A percentile compares a stretch with the other conserved stretches of the same genome.
These are phyloP conservation scores for Furculomyces boomerangus DNA, from an alignment of 371 early-diverging fungal species.

Conservation along the genomic window DNA sequence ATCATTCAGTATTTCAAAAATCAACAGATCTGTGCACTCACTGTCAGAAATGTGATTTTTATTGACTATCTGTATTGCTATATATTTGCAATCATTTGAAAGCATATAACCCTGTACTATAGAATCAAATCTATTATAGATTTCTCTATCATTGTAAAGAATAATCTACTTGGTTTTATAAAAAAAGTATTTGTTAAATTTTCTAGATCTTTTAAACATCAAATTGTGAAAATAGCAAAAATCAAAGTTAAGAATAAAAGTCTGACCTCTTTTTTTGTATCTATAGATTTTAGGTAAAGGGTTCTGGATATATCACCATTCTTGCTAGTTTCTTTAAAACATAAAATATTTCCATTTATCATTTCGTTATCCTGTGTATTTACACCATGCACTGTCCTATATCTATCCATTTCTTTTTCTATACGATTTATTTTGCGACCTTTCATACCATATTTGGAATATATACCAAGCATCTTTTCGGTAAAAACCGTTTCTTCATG, in stretches of 20 bases:
- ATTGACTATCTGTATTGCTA: slow-evolving; percentile 10
- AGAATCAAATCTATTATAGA: slow-evolving; percentile 7
- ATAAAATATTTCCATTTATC: too few species aligned
- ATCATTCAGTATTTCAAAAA: slow-evolving; percentile 4
- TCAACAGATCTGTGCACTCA: slow-evolving; percentile 10
- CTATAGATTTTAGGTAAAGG: not conserved
- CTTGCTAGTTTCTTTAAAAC: too few species aligned
- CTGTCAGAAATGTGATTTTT: not conserved
- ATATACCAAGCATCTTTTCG: too few species aligned
- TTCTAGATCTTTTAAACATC: too few species aligned
- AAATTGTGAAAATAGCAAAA: too few species aligned
- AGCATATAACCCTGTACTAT: slow-evolving; percentile 9
- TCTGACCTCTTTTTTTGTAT: not conserved
- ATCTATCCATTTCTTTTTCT: too few species aligned
- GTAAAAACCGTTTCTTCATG: too few species aligned
- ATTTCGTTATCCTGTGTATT: too few species aligned
- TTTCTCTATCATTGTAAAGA: slow-evolving; percentile 7
- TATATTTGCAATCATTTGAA: slow-evolving; percentile 9
- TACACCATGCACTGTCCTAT: too few species aligned
- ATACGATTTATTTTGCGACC: too few species aligned
- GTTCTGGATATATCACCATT: not conserved
- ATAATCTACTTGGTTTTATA: not conserved
- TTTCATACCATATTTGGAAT: too few species aligned
- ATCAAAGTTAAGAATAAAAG: too few species aligned
- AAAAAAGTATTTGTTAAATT: not conserved